A percentile compares a stretch with the other conserved stretches of the same genome.
Conservation (phyloP, 495 filamentous ascomycete genomes). For the Hypoxylon perforatum region DNA sequence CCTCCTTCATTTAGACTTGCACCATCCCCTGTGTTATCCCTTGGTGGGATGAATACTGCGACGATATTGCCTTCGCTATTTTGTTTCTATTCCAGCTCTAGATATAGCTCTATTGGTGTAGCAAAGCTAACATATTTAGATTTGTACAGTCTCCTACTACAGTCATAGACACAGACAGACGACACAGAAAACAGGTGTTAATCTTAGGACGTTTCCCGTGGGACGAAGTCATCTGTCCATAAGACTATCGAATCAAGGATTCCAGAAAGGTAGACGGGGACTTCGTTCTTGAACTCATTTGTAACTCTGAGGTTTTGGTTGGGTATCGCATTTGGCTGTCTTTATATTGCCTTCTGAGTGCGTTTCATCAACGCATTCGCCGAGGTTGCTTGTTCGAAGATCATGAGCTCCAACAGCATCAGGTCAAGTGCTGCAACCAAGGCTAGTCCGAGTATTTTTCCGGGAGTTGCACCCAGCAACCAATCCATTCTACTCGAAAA, state of each 20-base stretch:
- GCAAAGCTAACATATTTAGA: constrained; percentile 29
- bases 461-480: constrained; percentile 58
- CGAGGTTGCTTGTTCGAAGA: constrained; percentile 35
- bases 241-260: no score
- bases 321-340: background rate
- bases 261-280: no score
- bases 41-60: constrained; percentile 24
- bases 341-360: constrained; percentile 17
- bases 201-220: constrained; percentile 4
- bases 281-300: constrained; percentile 8
- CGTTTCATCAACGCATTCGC: constrained; percentile 22
- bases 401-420: constrained; percentile 58
- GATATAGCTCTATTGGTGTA: constrained; percentile 9
- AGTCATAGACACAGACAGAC: constrained; percentile 12
- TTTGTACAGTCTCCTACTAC: constrained; percentile 20
- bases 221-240: no score
- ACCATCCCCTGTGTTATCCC: constrained; percentile 20
- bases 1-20: constrained; percentile 32
- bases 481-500: constrained; percentile 77
- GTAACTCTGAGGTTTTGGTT: constrained; percentile 18
- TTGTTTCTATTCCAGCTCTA: constrained; percentile 15
- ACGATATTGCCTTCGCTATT: constrained; percentile 14
- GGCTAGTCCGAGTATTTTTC: constrained; percentile 51
- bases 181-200: constrained; percentile 8
- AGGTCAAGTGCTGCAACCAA: constrained; percentile 57